Base-by-base conservation (phyloP, 345 rosid species). In the Eutrema yunnanense region DNA sequence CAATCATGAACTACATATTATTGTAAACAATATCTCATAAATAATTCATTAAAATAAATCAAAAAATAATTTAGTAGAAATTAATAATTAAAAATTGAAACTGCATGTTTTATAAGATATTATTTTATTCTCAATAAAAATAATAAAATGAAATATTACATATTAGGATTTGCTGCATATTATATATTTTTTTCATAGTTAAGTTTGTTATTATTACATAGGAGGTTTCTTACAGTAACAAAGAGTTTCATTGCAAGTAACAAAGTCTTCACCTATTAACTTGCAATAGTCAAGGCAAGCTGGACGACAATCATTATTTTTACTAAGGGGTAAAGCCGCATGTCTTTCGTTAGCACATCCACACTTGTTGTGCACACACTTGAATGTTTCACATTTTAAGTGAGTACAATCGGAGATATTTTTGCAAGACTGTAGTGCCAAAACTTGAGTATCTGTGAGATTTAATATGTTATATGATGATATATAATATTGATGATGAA, bases 221-320 rank as follows among this genome's bases (percentile, higher is more conserved):
- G 62, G 44, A 57, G 29, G 62, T 9, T 36, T 37, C 46, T 30
- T 44, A 57, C 62, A 57, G 11, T 5, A 37, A 57, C 44, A 57
- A 37, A 4, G n/a, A 30, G 27, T 2, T n/a, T 38, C 0, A 11
- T 5, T 9, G 22, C 49, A 52, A 26, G 9, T 4, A n/a, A 5
- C 4, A 37, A 11, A 19, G 8, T 1, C 9, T 66, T 51, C 27
- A 4, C 60, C 71, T 51, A 8, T 38, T 52, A 53, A 16, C 1
- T 67, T 67, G 33, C 62, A 67, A 13, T 11, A 27, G 33, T 54
- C 53, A 54, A 67, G 10, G 52, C 72, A 67, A 30, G 62, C 37
- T 54, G 14, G 51, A 5, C 9, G 38, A 9, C 0, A 0, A 19
- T 19, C 22, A 22, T 14, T n/a, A 8, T 5, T 6, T 6, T 5